Evolutionary conservation across 2,329 filamentous ascomycete species (phyloP).

Genomic region (Diaporthe vexans): DNA sequence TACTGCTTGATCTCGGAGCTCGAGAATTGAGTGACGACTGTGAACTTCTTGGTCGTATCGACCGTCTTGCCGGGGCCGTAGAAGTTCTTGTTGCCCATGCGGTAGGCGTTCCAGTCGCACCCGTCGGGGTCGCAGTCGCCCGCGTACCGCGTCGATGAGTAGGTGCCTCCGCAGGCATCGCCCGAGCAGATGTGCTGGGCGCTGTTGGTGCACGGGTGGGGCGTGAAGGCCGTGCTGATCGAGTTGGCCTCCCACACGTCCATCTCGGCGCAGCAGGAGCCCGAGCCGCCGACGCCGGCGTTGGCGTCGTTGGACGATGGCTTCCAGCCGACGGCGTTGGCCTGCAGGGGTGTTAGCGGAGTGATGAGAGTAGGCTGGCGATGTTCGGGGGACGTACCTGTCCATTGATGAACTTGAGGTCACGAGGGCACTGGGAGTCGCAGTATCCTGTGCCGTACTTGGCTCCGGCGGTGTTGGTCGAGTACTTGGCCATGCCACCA

Average conservation of each 20-base stretch:
- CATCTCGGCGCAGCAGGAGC: constrained; percentile 71
- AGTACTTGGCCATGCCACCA: constrained; percentile 57
- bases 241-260: constrained; percentile 71
- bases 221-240: constrained; percentile 70
- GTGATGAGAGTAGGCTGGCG: fast-evolving
- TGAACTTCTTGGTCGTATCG: constrained; percentile 70
- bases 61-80: constrained; percentile 71
- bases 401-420: constrained; percentile 59
- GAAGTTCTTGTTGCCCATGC: constrained; percentile 71
- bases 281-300: constrained; percentile 62
- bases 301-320: constrained; percentile 65
- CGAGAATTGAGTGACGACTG: constrained; percentile 74
- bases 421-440: constrained; percentile 52
- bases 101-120: constrained; percentile 77
- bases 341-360: constrained; percentile 40
- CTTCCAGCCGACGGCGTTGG: constrained; percentile 59
- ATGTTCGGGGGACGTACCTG: constrained; percentile 45
- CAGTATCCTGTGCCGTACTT: constrained; percentile 65
- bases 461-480: constrained; percentile 54
- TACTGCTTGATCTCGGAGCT: constrained; percentile 69
- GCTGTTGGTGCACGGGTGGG: constrained; percentile 67
- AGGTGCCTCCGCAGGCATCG: constrained; percentile 63
- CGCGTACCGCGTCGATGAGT: constrained; percentile 63
- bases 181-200: constrained; percentile 59
- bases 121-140: constrained; percentile 75